Percentiles rank a stretch among this genome's conserved stretches.
phyloP scores from a whole-genome alignment of 177 flowering plant species.

The Telopea speciosissima region DNA sequence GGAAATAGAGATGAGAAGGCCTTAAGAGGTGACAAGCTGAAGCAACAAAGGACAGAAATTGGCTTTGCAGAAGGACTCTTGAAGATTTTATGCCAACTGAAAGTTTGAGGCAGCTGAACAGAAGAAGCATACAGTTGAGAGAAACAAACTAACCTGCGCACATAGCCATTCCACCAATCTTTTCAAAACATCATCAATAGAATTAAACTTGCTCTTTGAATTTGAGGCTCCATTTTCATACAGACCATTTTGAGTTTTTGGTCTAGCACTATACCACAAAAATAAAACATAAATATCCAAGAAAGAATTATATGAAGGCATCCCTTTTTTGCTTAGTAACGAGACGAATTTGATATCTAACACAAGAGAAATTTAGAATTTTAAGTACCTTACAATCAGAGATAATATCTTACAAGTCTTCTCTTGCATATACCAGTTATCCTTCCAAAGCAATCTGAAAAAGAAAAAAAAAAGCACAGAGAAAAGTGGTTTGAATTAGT shows the following conservation, averaged over 20 bases:
- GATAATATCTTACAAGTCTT: slow-evolving; percentile 92
- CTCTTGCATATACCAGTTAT: slow-evolving; percentile 96
- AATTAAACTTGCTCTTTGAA: slow-evolving; percentile 50
- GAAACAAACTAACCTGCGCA: slow-evolving; percentile 55
- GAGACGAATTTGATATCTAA: neutral
- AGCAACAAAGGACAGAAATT: too few relatives aligned
- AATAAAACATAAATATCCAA: neutral
- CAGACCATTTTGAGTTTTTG: slow-evolving; percentile 36
- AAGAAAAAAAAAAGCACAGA: slow-evolving; percentile 4
- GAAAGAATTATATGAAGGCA: neutral
- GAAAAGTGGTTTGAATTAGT: slow-evolving; percentile 6
- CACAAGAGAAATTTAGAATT: neutral
- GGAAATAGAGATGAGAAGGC: too few relatives aligned
- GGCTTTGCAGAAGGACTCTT: too few relatives aligned
- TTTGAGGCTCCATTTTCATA: slow-evolving; percentile 65
- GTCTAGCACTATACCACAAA: slow-evolving; percentile 59
- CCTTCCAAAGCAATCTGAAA: slow-evolving; percentile 89
- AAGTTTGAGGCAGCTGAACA: neutral
- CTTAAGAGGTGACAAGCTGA: too few relatives aligned
- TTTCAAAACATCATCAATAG: slow-evolving; percentile 75
- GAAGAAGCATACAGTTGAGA: neutral
- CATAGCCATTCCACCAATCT: slow-evolving; percentile 95
- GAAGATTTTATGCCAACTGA: neutral
- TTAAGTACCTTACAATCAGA: slow-evolving; percentile 59
- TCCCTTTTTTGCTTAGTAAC: neutral